Conservation (phyloP, 805 yeast species). For the Suhomyces sp. region DNA sequence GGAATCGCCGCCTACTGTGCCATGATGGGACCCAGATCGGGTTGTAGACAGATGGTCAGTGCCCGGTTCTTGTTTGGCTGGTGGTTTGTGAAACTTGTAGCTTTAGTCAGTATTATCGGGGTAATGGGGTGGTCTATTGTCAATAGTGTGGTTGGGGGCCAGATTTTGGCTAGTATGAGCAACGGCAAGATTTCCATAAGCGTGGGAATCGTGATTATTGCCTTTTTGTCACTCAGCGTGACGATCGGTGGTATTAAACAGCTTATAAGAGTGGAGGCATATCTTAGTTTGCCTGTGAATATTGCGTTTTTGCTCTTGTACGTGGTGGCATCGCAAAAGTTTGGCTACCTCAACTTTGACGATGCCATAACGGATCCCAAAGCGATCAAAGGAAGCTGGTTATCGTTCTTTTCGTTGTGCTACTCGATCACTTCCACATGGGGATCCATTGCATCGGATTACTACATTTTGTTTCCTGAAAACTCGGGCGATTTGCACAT, state of each 20-base stretch:
- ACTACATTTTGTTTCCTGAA: conserved; percentile 79
- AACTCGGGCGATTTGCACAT: conserved; percentile 53
- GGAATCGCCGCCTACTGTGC: conserved; percentile 78
- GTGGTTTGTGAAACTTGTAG: conserved; percentile 76
- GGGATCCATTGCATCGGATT: conserved; percentile 86
- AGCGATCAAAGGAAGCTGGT: conserved; percentile 62
- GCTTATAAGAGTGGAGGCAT: conserved; percentile 63
- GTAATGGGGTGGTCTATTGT: conserved; percentile 93
- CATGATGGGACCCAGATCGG: conserved; percentile 86
- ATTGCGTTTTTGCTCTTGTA: conserved; percentile 67
- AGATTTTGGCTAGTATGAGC: conserved; percentile 66
- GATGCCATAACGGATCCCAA: conserved; percentile 33
- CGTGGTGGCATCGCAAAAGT: conserved; percentile 54
- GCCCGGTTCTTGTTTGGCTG: conserved; percentile 81
- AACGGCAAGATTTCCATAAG: conserved; percentile 64
- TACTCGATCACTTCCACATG: conserved; percentile 84
- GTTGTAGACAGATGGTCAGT: conserved; percentile 84
- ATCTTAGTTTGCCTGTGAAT: conserved; percentile 66
- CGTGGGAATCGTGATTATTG: conserved; percentile 72
- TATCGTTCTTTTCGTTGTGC: conserved; percentile 68
- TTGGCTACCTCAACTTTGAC: conserved; percentile 30
- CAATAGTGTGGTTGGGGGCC: conserved; percentile 87
- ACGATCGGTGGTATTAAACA: conserved; percentile 78
- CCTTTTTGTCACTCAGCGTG: conserved; percentile 58
- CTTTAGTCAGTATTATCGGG: conserved; percentile 69